A percentile compares a stretch with the other conserved stretches of the same genome.
These are phyloP conservation scores for Chlamydomonas sphaeroides DNA, from an alignment of 139 green algal species.

Conservation along the genomic window DNA sequence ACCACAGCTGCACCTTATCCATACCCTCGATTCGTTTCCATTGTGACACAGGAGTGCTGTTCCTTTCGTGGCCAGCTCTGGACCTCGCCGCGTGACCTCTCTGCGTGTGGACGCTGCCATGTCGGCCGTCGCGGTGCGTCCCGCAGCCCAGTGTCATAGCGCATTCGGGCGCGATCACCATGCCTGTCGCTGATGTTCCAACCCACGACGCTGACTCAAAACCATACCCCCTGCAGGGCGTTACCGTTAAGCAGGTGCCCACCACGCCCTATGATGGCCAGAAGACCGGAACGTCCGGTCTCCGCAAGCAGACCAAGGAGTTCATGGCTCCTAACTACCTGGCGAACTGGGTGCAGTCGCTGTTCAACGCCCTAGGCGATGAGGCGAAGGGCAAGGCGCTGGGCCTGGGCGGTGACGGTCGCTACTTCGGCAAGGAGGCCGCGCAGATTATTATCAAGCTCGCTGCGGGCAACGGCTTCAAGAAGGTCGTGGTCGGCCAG, in stretches of 20 bases:
- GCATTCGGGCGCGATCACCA: neutral
- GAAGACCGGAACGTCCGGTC: conserved; percentile 97
- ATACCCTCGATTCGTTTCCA: too few species aligned
- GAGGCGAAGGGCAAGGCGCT: conserved; percentile 89
- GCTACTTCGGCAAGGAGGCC: conserved; percentile 98
- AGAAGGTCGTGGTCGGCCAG: conserved; percentile 91
- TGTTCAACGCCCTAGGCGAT: conserved; percentile 92
- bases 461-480: conserved; percentile 80
- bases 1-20: too few species aligned
- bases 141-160: neutral
- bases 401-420: conserved; percentile 96
- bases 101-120: neutral
- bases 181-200: neutral
- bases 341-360: conserved; percentile 98
- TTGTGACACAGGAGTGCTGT: too few species aligned
- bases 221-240: conserved; percentile 49
- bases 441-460: conserved; percentile 98
- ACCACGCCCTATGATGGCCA: conserved; percentile 98
- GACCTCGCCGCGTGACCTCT: neutral
- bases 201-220: neutral
- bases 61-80: conserved; percentile 8
- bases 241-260: conserved; percentile 79
- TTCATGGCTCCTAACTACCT: conserved; percentile 97
- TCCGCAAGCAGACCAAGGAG: conserved; percentile 98
- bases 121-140: conserved; percentile 1